Evolutionary conservation across 805 yeast species (phyloP).

Genomic region (Komagataella mondaviorum): DNA sequence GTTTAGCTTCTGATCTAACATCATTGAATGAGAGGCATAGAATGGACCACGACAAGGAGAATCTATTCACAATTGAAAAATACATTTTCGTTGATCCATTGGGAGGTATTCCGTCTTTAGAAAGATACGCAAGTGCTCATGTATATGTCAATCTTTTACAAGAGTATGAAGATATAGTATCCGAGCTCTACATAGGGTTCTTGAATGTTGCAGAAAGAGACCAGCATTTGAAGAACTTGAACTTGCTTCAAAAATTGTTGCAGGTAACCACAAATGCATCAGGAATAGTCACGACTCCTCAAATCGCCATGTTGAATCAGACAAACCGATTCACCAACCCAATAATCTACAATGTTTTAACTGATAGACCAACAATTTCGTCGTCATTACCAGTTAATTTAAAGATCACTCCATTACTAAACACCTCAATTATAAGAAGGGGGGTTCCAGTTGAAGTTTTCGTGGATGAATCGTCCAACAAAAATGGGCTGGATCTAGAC

Average conservation of each 20-base stretch:
- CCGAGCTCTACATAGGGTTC: slow-evolving; percentile 52
- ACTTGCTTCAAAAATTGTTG: slow-evolving; percentile 48
- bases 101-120: slow-evolving; percentile 89
- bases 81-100: slow-evolving; percentile 61
- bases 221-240: slow-evolving; percentile 52
- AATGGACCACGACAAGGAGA: slow-evolving; percentile 5
- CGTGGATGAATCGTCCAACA: slow-evolving; percentile 14
- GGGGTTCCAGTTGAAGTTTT: slow-evolving; percentile 51
- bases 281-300: slow-evolving; percentile 80
- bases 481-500: slow-evolving; percentile 23
- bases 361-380: slow-evolving; percentile 84
- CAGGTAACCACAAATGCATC: slow-evolving; percentile 36
- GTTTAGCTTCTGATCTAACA: slow-evolving; percentile 21
- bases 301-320: slow-evolving; percentile 40
- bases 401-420: slow-evolving; percentile 42
- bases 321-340: slow-evolving; percentile 48
- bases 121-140: slow-evolving; percentile 71
- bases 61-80: slow-evolving; percentile 57
- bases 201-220: slow-evolving; percentile 29
- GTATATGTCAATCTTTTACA: slow-evolving; percentile 78
- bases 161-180: slow-evolving; percentile 53
- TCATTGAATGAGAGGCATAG: slow-evolving; percentile 10
- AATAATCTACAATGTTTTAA: slow-evolving; percentile 73
- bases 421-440: slow-evolving; percentile 68
- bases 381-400: slow-evolving; percentile 73